These are phyloP conservation scores for Penicillium sclerotigenum DNA, from an alignment of 2,329 filamentous ascomycete species.

Conservation along the genomic window DNA sequence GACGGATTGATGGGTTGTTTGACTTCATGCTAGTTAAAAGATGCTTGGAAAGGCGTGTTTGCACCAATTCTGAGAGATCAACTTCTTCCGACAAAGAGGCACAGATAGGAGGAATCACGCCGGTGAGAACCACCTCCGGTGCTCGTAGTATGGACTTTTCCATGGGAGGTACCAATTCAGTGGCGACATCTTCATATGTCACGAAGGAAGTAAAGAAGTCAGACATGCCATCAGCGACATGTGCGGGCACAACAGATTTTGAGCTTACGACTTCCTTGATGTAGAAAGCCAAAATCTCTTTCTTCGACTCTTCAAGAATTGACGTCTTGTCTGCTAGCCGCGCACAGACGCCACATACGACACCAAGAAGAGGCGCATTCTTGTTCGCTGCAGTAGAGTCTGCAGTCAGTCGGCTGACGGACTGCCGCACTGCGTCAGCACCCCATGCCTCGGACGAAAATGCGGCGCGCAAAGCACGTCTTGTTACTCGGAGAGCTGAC, in stretches of 20 bases:
- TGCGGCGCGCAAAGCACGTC: conserved; percentile 73
- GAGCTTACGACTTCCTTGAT: conserved; percentile 80
- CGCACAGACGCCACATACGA: conserved; percentile 81
- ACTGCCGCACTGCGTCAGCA: conserved; percentile 59
- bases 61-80: conserved; percentile 74
- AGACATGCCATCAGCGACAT: conserved; percentile 68
- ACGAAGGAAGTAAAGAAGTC: conserved; percentile 83
- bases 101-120: conserved; percentile 72
- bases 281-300: conserved; percentile 77
- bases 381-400: conserved; percentile 65
- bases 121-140: conserved; percentile 82
- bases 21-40: conserved; percentile 89
- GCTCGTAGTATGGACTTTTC: conserved; percentile 87
- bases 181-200: conserved; percentile 68
- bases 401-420: conserved; percentile 64
- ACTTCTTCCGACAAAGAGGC: conserved; percentile 64
- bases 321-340: conserved; percentile 64
- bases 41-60: conserved; percentile 74
- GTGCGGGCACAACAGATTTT: conserved; percentile 64
- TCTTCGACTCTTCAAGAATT: conserved; percentile 63
- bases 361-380: conserved; percentile 75
- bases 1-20: conserved; percentile 73
- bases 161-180: conserved; percentile 72
- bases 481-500: conserved; percentile 72
- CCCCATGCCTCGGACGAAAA: conserved; percentile 60